A percentile compares a stretch with the other conserved stretches of the same genome.
These are phyloP conservation scores for Aeminium ludgeri DNA, from an alignment of 495 filamentous ascomycete species.

Conservation along the genomic window DNA sequence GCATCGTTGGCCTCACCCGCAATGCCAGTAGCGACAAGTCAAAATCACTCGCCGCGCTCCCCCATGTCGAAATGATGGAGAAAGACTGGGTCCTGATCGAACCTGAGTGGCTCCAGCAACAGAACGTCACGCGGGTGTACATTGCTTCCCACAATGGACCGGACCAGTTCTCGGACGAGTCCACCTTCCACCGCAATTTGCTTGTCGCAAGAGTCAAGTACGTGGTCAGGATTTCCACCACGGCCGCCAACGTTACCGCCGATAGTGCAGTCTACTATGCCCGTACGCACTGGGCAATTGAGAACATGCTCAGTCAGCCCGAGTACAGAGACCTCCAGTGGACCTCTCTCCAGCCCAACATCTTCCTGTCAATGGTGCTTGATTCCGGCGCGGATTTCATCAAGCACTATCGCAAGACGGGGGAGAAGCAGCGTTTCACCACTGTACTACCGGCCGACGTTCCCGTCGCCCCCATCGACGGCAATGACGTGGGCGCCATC, in stretches of 20 bases:
- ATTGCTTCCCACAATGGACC: constrained; percentile 29
- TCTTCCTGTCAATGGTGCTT: constrained; percentile 22
- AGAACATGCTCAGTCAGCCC: constrained; percentile 25
- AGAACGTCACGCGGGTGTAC: constrained; percentile 28
- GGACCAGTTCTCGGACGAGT: constrained; percentile 30
- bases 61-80: constrained; percentile 28
- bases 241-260: constrained; percentile 28
- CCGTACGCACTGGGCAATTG: constrained; percentile 32
- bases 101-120: constrained; percentile 28
- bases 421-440: constrained; percentile 21
- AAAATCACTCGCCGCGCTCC: constrained; percentile 23
- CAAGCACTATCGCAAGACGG: constrained; percentile 26
- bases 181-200: constrained; percentile 24
- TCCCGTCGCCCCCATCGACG: constrained; percentile 26
- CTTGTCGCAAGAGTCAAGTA: constrained; percentile 31
- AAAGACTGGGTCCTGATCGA: constrained; percentile 30
- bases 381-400: constrained; percentile 16
- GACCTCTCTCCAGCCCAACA: constrained; percentile 32
- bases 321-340: constrained; percentile 29
- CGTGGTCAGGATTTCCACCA: constrained; percentile 33
- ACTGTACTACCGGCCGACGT: constrained; percentile 21
- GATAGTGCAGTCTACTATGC: constrained; percentile 28
- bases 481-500: constrained; percentile 26
- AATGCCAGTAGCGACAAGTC: constrained; percentile 21
- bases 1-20: constrained; percentile 29